Evolutionary conservation across 805 yeast species (phyloP), one percentile per base, ranked within the genome.

Genomic region (Candida easanensis): DNA sequence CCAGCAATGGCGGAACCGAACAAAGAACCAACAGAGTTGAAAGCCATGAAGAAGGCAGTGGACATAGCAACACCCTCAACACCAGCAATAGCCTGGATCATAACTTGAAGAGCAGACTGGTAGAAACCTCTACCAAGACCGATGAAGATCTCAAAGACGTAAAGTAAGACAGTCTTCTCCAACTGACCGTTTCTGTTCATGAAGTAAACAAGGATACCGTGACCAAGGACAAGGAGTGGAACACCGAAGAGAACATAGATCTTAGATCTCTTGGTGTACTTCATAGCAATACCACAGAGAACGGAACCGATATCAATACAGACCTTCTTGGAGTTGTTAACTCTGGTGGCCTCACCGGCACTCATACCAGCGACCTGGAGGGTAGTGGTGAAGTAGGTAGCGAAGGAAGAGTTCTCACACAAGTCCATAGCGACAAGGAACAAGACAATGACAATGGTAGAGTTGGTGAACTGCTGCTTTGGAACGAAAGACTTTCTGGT

Each of bases 311-410:
- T 52, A 31, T 62, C 59, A 22, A 56, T 20, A 14, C 57, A 48
- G 32, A 48, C 60, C 45, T 58, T 62, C 47, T 61, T 61, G 33
- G 68, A 51, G 21, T 52, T 46, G 51, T 62, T 61, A 35, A 63
- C 51, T 52, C 65, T 60, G 14, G 54, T 44, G 19, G 64, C 62
- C 38, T 56, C 51, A 21, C 65, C 65, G 21, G 54, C 58, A 21
- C 54, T 46, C 45, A 42, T 55, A 39, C 60, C 60, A 40, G 63
- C 57, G 45, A 60, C 66, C 50, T 62, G 65, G 27, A 60, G 43
- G 10, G 42, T 42, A 2, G 65, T 59, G 39, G 54, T 44, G 45
- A 58, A 51, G 44, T 60, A 60, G 3, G 57, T 52, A 9, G 57
- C 28, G 37, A 56, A 61, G 3, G 60, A 48, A 2, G 63, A 53